These are phyloP conservation scores for Oryza brachyantha DNA, from an alignment of 176 grass and related monocot species.

Conservation along the genomic window DNA sequence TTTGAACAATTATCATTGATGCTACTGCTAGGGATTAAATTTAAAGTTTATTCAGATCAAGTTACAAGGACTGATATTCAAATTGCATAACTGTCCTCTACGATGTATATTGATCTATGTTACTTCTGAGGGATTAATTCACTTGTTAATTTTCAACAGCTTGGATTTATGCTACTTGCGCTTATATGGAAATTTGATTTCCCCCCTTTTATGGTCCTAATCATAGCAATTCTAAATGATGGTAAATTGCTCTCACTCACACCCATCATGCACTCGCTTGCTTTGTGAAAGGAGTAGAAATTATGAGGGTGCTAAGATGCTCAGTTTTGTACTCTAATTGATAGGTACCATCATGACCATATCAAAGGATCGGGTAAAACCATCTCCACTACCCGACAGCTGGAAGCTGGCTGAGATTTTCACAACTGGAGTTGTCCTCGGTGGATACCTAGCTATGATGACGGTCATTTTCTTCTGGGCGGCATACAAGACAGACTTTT, in stretches of 20 bases:
- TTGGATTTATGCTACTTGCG: slow-evolving; percentile 81
- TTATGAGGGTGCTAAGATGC: not conserved
- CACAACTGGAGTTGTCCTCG: slow-evolving; percentile 67
- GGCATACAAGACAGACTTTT: slow-evolving; percentile 69
- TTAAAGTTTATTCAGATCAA: not conserved
- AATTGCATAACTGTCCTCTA: not conserved
- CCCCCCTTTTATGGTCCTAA: slow-evolving; percentile 81
- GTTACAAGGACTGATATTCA: not conserved
- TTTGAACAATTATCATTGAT: not conserved
- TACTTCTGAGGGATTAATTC: not conserved
- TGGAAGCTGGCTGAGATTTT: slow-evolving; percentile 83
- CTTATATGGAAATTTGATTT: slow-evolving; percentile 82
- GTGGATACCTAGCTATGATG: slow-evolving; percentile 73
- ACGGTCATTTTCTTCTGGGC: slow-evolving; percentile 80
- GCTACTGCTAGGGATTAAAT: not conserved
- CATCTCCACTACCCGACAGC: slow-evolving; percentile 68
- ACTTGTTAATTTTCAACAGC: slow-evolving; percentile 30
- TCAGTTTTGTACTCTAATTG: not conserved
- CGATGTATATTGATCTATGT: not conserved
- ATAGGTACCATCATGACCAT: slow-evolving; percentile 86
- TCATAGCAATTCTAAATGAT: slow-evolving; percentile 80
- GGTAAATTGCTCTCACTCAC: slow-evolving; percentile 23
- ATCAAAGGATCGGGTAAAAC: slow-evolving; percentile 78
- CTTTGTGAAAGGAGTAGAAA: not conserved
- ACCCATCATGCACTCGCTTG: not conserved